Conservation (phyloP, 2,329 filamentous ascomycete species). For the Gnomoniopsis smithogilvyi region DNA sequence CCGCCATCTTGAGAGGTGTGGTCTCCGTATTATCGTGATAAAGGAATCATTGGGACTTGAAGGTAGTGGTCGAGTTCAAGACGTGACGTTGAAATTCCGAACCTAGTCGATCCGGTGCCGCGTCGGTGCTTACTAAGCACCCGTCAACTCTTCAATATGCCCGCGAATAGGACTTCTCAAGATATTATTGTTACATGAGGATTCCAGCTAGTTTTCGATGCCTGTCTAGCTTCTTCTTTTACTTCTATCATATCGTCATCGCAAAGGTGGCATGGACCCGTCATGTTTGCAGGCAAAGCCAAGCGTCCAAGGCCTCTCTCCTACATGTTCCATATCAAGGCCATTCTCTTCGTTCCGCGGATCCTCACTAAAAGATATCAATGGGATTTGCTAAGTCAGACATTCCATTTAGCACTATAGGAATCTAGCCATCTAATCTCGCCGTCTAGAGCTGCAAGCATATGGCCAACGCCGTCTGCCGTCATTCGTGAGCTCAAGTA, state of each 20-base stretch:
- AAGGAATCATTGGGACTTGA: neutral
- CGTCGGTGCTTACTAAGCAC: neutral
- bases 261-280: no score
- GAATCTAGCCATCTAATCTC: neutral
- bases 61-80: neutral
- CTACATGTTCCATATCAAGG: no score
- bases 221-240: no score
- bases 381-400: neutral
- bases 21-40: constrained; percentile 5
- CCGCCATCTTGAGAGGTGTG: constrained; percentile 4
- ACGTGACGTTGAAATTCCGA: neutral
- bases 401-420: neutral
- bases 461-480: neutral
- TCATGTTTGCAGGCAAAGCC: no score
- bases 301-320: no score
- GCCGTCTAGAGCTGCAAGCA: neutral
- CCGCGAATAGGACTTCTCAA: neutral
- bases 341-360: neutral
- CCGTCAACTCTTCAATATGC: neutral
- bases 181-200: neutral
- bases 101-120: constrained; percentile 2
- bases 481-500: neutral
- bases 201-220: neutral
- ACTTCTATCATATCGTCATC: no score
- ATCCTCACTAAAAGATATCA: neutral